Conservation (phyloP, 306 rosid species). For the Oxytropis ochrocephala region DNA sequence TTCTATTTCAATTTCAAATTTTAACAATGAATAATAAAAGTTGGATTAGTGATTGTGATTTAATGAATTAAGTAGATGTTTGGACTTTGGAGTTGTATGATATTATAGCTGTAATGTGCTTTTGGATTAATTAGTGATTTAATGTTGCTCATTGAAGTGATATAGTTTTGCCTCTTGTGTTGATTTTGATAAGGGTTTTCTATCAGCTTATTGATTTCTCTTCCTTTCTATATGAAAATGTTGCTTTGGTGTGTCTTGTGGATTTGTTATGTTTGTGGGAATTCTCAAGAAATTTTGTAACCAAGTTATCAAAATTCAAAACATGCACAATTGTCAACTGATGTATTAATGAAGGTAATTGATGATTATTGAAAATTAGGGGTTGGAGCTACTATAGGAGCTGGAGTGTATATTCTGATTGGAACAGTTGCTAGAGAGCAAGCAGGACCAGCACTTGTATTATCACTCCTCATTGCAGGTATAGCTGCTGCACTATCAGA, state of each 20-base stretch:
- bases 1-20: background rate
- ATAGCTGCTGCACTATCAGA: constrained; percentile 90
- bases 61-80: background rate
- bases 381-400: constrained; percentile 92
- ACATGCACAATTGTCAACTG: background rate
- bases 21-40: background rate
- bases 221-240: background rate
- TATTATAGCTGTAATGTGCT: background rate
- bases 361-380: constrained; percentile 42
- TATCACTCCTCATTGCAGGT: constrained; percentile 79
- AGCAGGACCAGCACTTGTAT: constrained; percentile 80
- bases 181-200: constrained; percentile 3
- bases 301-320: background rate
- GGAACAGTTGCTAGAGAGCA: constrained; percentile 97
- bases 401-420: constrained; percentile 95
- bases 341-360: background rate
- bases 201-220: background rate
- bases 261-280: background rate
- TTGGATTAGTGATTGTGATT: background rate
- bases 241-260: background rate
- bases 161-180: background rate
- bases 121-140: background rate
- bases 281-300: too few species aligned
- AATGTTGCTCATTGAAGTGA: background rate
- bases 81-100: background rate